Percentiles rank a stretch among this genome's conserved stretches.
Evolutionary conservation across 225 moss, liverwort and hornwort genomes (phyloP).

Genomic region (Takakia lepidozioides): DNA sequence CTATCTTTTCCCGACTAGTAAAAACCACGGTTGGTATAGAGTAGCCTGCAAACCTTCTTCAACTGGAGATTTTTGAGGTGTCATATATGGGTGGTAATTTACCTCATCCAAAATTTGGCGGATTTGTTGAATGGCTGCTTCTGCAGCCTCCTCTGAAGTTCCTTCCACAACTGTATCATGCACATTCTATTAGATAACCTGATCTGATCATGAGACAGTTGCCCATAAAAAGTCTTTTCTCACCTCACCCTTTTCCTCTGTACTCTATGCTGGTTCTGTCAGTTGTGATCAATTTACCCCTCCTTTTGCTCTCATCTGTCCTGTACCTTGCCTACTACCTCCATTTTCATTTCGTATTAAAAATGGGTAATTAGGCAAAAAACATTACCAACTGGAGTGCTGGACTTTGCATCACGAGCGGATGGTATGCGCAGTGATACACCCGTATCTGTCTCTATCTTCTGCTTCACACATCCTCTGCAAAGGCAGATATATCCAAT

Average conservation of each 20-base stretch:
- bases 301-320: too few relatives aligned
- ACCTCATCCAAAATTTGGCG: constrained; percentile 40
- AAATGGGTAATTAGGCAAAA: background rate
- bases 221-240: too few relatives aligned
- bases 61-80: background rate
- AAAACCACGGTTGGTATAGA: background rate
- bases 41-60: background rate
- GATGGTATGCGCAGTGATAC: constrained; percentile 54
- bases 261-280: constrained; percentile 15
- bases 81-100: background rate
- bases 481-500: constrained; percentile 6
- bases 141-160: constrained; percentile 27
- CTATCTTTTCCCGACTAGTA: background rate
- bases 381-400: constrained; percentile 42
- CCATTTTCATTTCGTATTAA: background rate
- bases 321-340: too few relatives aligned
- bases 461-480: constrained; percentile 52
- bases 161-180: constrained; percentile 28
- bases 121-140: constrained; percentile 29
- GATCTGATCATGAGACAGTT: too few relatives aligned
- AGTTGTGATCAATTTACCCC: too few relatives aligned
- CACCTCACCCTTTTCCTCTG: background rate
- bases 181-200: constrained; percentile 2
- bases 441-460: constrained; percentile 49
- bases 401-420: constrained; percentile 18